Conservation (phyloP, 257 asterid genomes). For the Solanum appendiculatum region DNA sequence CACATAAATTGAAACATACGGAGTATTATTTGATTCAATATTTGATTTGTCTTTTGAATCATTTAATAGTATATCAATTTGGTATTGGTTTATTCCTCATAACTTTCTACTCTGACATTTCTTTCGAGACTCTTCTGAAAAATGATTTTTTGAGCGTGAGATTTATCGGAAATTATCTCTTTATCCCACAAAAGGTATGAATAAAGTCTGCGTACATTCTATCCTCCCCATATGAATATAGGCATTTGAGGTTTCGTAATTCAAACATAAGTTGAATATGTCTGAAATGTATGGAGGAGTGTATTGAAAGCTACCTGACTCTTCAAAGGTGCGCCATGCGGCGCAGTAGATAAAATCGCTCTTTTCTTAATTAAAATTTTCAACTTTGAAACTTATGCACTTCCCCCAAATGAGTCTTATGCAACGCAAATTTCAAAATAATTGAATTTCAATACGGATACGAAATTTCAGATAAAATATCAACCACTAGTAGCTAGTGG, state of each 20-base stretch:
- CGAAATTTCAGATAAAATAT: too few relatives aligned
- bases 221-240: too few relatives aligned
- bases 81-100: neutral
- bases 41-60: neutral
- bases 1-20: fast-evolving
- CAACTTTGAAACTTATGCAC: too few relatives aligned
- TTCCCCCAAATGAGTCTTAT: too few relatives aligned
- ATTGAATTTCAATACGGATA: too few relatives aligned
- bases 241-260: neutral
- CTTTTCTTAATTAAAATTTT: too few relatives aligned
- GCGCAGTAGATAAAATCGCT: too few relatives aligned
- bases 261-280: neutral
- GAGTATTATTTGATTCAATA: neutral
- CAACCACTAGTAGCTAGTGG: too few relatives aligned
- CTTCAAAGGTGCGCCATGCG: fast-evolving
- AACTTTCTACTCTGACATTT: neutral
- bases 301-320: neutral
- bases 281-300: neutral
- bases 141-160: neutral
- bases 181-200: neutral
- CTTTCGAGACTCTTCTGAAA: too few relatives aligned
- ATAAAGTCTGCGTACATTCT: too few relatives aligned
- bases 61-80: neutral
- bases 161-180: neutral
- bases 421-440: too few relatives aligned